Conservation (phyloP, 2,329 filamentous ascomycete species). For the Colletotrichum orbiculare region DNA sequence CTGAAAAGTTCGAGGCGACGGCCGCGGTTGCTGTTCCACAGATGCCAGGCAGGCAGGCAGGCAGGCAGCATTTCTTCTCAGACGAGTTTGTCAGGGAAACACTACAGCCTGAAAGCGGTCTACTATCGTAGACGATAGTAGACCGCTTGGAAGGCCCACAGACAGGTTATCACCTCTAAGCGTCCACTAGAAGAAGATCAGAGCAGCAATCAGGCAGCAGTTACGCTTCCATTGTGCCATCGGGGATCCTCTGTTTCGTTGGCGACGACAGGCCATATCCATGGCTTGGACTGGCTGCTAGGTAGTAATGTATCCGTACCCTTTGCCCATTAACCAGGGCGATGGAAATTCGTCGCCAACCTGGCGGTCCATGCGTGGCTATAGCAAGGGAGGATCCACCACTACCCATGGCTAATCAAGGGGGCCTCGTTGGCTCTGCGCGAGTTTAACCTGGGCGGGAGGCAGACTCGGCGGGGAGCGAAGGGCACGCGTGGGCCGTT, state of each 20-base stretch:
- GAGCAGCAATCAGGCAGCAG: conserved; percentile 23
- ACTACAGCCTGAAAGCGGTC: conserved; percentile 19
- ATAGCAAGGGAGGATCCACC: conserved; percentile 5
- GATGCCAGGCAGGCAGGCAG: too few relatives aligned
- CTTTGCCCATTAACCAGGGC: conserved; percentile 35
- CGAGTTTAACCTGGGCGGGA: conserved; percentile 21
- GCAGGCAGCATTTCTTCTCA: too few relatives aligned
- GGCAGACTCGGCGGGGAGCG: conserved; percentile 6
- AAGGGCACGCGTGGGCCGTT: not conserved
- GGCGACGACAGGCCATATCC: too few relatives aligned
- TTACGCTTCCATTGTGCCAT: not conserved
- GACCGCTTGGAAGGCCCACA: too few relatives aligned
- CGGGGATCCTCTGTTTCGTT: too few relatives aligned
- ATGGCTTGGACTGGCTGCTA: too few relatives aligned
- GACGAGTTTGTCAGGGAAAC: not conserved
- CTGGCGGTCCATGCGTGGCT: conserved; percentile 22
- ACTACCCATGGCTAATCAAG: not conserved
- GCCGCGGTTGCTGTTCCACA: too few relatives aligned
- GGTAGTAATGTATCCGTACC: not conserved
- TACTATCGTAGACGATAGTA: too few relatives aligned
- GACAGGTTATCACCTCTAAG: too few relatives aligned
- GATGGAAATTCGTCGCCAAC: conserved; percentile 16
- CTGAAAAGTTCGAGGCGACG: too few relatives aligned
- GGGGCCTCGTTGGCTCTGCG: conserved; percentile 17
- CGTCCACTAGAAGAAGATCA: not conserved